Evolutionary conservation across 192 early-diverging fungal genomes (phyloP).

Genomic region (Entomortierella beljakovae): DNA sequence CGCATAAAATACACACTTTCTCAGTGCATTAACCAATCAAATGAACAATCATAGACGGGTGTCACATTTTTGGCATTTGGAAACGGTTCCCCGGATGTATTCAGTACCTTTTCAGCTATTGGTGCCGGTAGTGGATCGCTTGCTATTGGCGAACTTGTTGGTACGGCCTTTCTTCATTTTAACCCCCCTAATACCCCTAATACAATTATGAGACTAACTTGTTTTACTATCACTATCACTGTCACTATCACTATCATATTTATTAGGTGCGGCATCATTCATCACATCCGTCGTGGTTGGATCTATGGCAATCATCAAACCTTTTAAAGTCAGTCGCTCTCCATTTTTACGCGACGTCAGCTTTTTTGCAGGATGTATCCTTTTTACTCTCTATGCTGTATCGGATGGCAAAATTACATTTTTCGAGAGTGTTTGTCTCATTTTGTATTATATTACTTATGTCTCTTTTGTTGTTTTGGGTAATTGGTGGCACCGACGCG

Average conservation of each 20-base stretch:
- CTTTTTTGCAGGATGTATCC: conserved; percentile 75
- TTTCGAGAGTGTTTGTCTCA: conserved; percentile 63
- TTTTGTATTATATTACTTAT: conserved; percentile 70
- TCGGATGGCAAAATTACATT: conserved; percentile 65
- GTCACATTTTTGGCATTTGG: conserved; percentile 88
- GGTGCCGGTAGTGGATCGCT: conserved; percentile 75
- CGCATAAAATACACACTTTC: neutral
- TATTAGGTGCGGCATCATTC: conserved; percentile 77
- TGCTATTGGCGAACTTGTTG: conserved; percentile 92
- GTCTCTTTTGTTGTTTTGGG: conserved; percentile 69
- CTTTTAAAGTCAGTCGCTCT: conserved; percentile 74
- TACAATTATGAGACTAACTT: neutral
- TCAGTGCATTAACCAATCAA: neutral
- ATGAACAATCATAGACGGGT: conserved; percentile 45
- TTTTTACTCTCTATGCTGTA: conserved; percentile 64
- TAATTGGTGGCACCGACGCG: conserved; percentile 55
- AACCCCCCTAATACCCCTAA: neutral
- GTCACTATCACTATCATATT: conserved; percentile 79
- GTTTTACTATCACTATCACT: conserved; percentile 67
- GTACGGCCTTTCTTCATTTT: conserved; percentile 53
- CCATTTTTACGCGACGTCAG: conserved; percentile 83
- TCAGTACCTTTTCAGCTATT: conserved; percentile 88
- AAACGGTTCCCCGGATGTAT: conserved; percentile 93
- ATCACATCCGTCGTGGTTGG: conserved; percentile 87
- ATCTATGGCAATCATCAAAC: conserved; percentile 80